A percentile compares a stretch with the other conserved stretches of the same genome.
These are phyloP conservation scores for Juglanconis juglandina DNA, from an alignment of 2,329 filamentous ascomycete genomes.

Conservation along the genomic window DNA sequence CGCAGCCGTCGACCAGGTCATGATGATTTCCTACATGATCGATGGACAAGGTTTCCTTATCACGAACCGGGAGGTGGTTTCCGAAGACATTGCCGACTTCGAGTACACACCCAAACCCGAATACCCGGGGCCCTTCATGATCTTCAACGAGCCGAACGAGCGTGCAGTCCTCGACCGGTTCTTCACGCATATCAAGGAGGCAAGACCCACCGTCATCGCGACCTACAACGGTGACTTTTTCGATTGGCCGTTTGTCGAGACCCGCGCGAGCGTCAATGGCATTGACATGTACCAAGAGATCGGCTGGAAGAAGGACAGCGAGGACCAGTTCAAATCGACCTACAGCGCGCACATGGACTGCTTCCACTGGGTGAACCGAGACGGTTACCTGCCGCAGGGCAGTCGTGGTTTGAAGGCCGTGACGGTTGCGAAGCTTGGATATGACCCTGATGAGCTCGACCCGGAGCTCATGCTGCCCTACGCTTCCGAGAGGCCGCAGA, in stretches of 20 bases:
- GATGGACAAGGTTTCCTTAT: conserved; percentile 97
- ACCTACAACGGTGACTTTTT: conserved; percentile 99
- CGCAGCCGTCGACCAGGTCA: conserved; percentile 89
- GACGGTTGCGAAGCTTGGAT: conserved; percentile 94
- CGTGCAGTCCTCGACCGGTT: conserved; percentile 85
- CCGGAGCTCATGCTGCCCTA: conserved; percentile 95
- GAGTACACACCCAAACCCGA: conserved; percentile 98
- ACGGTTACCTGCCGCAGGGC: conserved; percentile 95
- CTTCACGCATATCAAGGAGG: conserved; percentile 93
- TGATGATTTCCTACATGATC: conserved; percentile 99
- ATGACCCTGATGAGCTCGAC: conserved; percentile 96
- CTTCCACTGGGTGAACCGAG: conserved; percentile 97
- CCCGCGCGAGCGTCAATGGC: conserved; percentile 85
- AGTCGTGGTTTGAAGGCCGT: conserved; percentile 97
- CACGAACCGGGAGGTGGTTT: conserved; percentile 96
- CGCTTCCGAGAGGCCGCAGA: conserved; percentile 87
- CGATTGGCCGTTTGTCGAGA: conserved; percentile 98
- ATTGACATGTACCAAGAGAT: conserved; percentile 99
- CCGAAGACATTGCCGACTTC: conserved; percentile 94
- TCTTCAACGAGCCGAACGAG: conserved; percentile 97
- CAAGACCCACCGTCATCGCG: conserved; percentile 90
- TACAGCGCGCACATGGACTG: conserved; percentile 99
- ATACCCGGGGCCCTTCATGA: conserved; percentile 91
- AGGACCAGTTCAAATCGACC: conserved; percentile 94
- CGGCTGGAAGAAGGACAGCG: conserved; percentile 89